These are phyloP conservation scores for Casuarina equisetifolia DNA, from an alignment of 306 rosid genomes.

Conservation along the genomic window DNA sequence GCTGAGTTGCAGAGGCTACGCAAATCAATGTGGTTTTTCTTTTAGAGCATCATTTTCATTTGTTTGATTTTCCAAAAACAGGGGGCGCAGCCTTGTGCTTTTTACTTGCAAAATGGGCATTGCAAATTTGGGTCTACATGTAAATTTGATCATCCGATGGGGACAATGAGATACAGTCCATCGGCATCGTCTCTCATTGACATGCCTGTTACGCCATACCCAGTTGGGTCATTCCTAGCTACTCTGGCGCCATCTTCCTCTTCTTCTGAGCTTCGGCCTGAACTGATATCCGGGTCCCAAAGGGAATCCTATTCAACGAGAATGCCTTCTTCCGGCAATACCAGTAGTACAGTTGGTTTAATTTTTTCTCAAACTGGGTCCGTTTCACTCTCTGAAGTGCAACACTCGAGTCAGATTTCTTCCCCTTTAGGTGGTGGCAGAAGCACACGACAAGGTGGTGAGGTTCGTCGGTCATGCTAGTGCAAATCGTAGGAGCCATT, in stretches of 20 bases:
- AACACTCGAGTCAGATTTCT: slow-evolving; percentile 59
- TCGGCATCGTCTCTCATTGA: slow-evolving; percentile 67
- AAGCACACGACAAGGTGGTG: slow-evolving; percentile 63
- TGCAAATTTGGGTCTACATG: slow-evolving; percentile 87
- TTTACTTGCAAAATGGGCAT: slow-evolving; percentile 58
- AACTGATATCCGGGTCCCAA: slow-evolving; percentile 42
- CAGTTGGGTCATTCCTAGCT: slow-evolving; percentile 73
- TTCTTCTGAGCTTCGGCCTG: slow-evolving; percentile 59
- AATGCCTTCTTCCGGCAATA: slow-evolving; percentile 61
- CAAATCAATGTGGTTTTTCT: not conserved
- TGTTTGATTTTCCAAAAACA: slow-evolving; percentile 24
- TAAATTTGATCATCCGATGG: slow-evolving; percentile 87
- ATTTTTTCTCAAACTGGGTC: slow-evolving; percentile 67
- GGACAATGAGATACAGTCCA: slow-evolving; percentile 58
- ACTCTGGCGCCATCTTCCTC: slow-evolving; percentile 62
- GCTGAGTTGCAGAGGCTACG: not conserved
- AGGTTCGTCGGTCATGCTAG: slow-evolving; percentile 41
- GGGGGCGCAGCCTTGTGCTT: slow-evolving; percentile 48
- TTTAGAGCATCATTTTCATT: not conserved
- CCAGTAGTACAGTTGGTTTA: slow-evolving; percentile 57
- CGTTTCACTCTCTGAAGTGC: slow-evolving; percentile 58
- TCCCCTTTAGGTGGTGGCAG: slow-evolving; percentile 51
- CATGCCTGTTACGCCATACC: slow-evolving; percentile 73
- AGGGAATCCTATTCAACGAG: slow-evolving; percentile 55
- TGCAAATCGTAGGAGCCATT: slow-evolving; percentile 9